phyloP scores from a whole-genome alignment of 176 grass and related monocot genomes.

The Lolium perenne region DNA sequence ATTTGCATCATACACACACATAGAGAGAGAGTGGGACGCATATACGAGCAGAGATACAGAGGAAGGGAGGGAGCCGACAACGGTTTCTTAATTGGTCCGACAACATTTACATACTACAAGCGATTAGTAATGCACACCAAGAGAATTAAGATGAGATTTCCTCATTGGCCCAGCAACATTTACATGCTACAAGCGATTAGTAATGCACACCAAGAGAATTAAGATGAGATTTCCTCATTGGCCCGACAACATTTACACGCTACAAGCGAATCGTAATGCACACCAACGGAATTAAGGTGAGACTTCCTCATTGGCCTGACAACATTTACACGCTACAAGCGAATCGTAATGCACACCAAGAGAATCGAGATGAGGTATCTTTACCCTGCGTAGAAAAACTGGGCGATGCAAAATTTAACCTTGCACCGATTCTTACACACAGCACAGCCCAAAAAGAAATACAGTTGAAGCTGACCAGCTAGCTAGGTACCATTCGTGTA shows the following conservation, averaged over 20 bases:
- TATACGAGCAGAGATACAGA: background rate
- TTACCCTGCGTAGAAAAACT: background rate
- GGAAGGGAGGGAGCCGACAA: background rate
- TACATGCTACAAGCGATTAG: background rate
- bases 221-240: background rate
- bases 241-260: background rate
- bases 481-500: conserved; percentile 21
- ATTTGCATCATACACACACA: background rate
- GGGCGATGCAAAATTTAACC: background rate
- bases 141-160: background rate
- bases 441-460: background rate
- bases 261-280: background rate
- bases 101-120: background rate
- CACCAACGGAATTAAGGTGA: background rate
- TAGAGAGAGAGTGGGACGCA: too few species aligned
- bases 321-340: background rate
- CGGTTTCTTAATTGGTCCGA: background rate
- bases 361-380: background rate
- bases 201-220: background rate
- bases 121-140: background rate
- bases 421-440: background rate
- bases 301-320: background rate
- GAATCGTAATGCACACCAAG: background rate
- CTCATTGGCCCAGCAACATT: background rate
- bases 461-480: background rate